Conservation (phyloP, 192 early-diverging fungal genomes). For the Dispira parvispora region DNA sequence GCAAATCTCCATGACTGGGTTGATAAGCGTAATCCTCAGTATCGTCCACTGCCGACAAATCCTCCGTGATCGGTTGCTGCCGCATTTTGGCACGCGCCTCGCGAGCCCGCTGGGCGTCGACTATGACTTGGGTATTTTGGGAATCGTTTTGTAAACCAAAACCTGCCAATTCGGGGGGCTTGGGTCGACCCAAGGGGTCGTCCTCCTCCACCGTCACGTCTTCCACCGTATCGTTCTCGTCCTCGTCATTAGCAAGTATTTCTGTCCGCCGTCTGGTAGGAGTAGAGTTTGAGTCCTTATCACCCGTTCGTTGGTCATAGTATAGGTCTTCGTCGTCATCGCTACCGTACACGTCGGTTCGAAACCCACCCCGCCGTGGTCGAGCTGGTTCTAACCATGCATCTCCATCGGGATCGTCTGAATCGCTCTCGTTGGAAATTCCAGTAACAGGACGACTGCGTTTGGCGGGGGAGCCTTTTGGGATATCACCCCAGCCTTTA, state of each 20-base stretch:
- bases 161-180: not conserved
- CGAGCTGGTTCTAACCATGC: not conserved
- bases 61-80: conserved; percentile 10
- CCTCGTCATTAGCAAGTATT: conserved; percentile 11
- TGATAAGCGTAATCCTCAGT: not conserved
- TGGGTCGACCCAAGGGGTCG: not conserved
- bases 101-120: not conserved
- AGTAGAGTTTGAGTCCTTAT: not conserved
- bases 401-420: not conserved
- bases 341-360: conserved; percentile 7
- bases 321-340: conserved; percentile 1
- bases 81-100: not conserved
- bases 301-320: not conserved
- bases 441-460: too few relatives aligned
- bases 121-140: not conserved
- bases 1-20: not conserved
- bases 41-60: conserved; percentile 17
- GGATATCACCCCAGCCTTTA: too few relatives aligned
- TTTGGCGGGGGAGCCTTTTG: too few relatives aligned
- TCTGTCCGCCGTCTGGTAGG: not conserved
- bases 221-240: conserved; percentile 17
- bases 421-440: not conserved
- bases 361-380: conserved; percentile 7
- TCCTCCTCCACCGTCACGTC: conserved; percentile 15
- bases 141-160: not conserved